Evolutionary conservation across 805 yeast species (phyloP).

Genomic region (Maudiozyma bulderi): DNA sequence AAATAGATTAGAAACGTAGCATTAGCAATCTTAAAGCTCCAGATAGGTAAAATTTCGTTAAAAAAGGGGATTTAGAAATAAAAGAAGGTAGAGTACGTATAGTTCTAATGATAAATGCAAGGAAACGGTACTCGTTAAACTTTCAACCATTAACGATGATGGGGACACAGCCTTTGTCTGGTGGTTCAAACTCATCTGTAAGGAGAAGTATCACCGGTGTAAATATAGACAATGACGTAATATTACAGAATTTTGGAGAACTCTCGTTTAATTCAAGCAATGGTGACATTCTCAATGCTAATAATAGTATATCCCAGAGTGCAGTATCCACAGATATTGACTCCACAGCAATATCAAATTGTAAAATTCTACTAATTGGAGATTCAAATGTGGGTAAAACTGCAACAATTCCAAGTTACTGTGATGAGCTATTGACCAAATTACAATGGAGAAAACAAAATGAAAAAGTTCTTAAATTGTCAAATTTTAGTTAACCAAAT

Average conservation of each 20-base stretch:
- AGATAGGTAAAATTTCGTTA: no score
- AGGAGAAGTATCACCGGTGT: not conserved
- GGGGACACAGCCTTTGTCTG: not conserved
- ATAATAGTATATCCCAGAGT: no score
- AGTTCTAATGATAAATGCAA: not conserved
- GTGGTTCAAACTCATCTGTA: not conserved
- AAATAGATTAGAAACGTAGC: no score
- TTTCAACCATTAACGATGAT: not conserved
- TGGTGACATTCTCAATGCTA: no score
- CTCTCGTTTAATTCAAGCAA: not conserved
- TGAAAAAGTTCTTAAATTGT: not conserved
- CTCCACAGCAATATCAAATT: not conserved
- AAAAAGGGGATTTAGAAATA: no score
- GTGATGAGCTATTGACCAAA: conserved; percentile 29
- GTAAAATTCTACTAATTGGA: conserved; percentile 35
- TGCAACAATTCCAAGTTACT: conserved; percentile 36
- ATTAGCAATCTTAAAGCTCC: no score
- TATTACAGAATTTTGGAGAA: not conserved
- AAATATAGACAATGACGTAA: not conserved
- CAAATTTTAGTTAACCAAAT: not conserved
- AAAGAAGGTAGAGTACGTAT: no score
- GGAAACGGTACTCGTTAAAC: not conserved
- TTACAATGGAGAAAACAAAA: conserved; percentile 8
- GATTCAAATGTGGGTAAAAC: conserved; percentile 43
- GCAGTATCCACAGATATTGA: not conserved